A percentile compares a stretch with the other conserved stretches of the same genome.
Evolutionary conservation across 1,284 basidiomycete genomes (phyloP).

Genomic region (Heterobasidion occidentale): DNA sequence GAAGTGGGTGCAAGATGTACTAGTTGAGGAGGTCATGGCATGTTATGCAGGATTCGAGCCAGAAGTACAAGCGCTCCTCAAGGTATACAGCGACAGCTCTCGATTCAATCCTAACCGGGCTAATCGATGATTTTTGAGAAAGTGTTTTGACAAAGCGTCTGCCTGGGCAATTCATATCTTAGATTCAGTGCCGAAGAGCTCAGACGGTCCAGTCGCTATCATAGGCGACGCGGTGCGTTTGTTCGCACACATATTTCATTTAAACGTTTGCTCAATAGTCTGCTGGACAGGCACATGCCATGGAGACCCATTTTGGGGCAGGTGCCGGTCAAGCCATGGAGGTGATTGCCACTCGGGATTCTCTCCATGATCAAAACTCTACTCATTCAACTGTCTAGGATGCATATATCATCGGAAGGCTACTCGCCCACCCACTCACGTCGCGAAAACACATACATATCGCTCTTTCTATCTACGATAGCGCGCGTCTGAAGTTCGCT

Average conservation of each 20-base stretch:
- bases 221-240: conserved; percentile 18
- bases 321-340: conserved; percentile 34
- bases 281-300: conserved; percentile 26
- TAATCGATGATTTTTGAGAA: background rate
- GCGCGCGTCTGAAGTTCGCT: background rate
- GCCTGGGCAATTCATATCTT: conserved; percentile 19
- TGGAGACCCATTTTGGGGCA: conserved; percentile 31
- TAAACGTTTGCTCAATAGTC: background rate
- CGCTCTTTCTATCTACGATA: background rate
- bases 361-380: background rate
- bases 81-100: conserved; percentile 7
- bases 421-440: conserved; percentile 19
- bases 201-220: conserved; percentile 14
- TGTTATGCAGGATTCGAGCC: conserved; percentile 18
- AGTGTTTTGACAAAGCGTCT: conserved; percentile 16
- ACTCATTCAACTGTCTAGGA: conserved; percentile 16
- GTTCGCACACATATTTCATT: background rate
- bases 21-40: conserved; percentile 13
- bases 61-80: conserved; percentile 15
- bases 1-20: conserved; percentile 15
- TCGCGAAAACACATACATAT: conserved; percentile 2
- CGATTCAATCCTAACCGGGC: background rate
- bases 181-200: conserved; percentile 14
- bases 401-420: conserved; percentile 26
- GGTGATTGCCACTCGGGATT: conserved; percentile 12